Conservation (phyloP, 805 yeast genomes). For the Cyberlindnera mrakii region DNA sequence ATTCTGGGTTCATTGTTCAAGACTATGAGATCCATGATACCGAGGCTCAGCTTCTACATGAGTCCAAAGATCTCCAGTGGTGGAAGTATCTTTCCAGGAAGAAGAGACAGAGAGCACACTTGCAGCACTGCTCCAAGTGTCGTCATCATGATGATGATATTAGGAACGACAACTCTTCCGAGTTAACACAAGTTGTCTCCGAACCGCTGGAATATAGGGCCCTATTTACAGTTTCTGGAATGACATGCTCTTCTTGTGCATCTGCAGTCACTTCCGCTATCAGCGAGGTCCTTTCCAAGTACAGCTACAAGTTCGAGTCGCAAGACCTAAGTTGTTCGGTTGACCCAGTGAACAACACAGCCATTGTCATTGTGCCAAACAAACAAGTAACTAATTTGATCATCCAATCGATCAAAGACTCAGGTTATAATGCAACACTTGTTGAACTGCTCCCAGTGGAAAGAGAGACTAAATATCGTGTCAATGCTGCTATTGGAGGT, state of each 20-base stretch:
- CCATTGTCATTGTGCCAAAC: slow-evolving; percentile 46
- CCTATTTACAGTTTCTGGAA: slow-evolving; percentile 52
- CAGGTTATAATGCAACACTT: slow-evolving; percentile 44
- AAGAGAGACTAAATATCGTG: slow-evolving; percentile 40
- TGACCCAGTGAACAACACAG: slow-evolving; percentile 46
- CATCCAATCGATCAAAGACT: slow-evolving; percentile 39
- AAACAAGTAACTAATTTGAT: slow-evolving; percentile 45
- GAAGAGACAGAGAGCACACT: slow-evolving; percentile 27
- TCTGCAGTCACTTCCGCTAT: slow-evolving; percentile 42
- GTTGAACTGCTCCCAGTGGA: slow-evolving; percentile 56
- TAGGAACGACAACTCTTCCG: slow-evolving; percentile 16
- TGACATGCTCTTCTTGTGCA: slow-evolving; percentile 65
- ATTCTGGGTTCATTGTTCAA: slow-evolving; percentile 16
- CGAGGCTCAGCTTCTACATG: slow-evolving; percentile 1
- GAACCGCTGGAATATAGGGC: slow-evolving; percentile 36
- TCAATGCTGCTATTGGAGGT: slow-evolving; percentile 62
- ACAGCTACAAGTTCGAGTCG: slow-evolving; percentile 1
- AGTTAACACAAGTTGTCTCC: slow-evolving; percentile 20
- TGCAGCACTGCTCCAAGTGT: slow-evolving; percentile 38
- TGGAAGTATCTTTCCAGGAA: slow-evolving; percentile 6
- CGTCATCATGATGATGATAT: slow-evolving; percentile 23
- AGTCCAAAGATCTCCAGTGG: not conserved
- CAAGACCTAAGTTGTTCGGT: slow-evolving; percentile 33
- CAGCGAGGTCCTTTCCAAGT: slow-evolving; percentile 17
- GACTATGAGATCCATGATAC: slow-evolving; percentile 23